Evolutionary conservation across 768 basidiomycete species (phyloP).

Genomic region (Mycena rebaudengoi): DNA sequence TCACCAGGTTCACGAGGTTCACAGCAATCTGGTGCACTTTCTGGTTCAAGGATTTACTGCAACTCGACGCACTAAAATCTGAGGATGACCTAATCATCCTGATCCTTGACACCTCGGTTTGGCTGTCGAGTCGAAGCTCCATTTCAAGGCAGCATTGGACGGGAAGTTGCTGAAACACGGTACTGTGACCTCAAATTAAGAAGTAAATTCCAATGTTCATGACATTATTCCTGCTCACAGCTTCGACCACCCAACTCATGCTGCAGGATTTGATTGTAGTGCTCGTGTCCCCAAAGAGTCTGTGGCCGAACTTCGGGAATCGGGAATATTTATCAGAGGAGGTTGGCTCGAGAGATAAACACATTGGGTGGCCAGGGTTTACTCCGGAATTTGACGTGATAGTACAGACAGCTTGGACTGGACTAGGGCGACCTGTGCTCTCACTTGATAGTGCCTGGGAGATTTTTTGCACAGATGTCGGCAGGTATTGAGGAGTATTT

Average conservation of each 20-base stretch:
- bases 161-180: no score
- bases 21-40: no score
- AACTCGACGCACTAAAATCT: no score
- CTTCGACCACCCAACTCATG: neutral
- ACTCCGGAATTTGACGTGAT: neutral
- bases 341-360: slow-evolving; percentile 7
- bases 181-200: no score
- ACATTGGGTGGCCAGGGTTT: slow-evolving; percentile 7
- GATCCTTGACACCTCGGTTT: no score
- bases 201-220: no score
- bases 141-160: no score
- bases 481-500: neutral
- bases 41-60: no score
- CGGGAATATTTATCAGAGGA: slow-evolving; percentile 8
- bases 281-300: neutral
- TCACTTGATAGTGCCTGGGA: neutral
- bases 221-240: slow-evolving; percentile 1
- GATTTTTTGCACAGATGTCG: slow-evolving; percentile 2
- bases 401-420: neutral
- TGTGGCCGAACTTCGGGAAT: neutral
- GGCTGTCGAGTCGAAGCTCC: no score
- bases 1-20: no score
- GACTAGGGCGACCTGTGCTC: neutral
- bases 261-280: slow-evolving; percentile 5
- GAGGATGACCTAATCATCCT: no score